These are phyloP conservation scores for Martiniozyma asiatica DNA, from an alignment of 1,139 yeast species.

Conservation along the genomic window DNA sequence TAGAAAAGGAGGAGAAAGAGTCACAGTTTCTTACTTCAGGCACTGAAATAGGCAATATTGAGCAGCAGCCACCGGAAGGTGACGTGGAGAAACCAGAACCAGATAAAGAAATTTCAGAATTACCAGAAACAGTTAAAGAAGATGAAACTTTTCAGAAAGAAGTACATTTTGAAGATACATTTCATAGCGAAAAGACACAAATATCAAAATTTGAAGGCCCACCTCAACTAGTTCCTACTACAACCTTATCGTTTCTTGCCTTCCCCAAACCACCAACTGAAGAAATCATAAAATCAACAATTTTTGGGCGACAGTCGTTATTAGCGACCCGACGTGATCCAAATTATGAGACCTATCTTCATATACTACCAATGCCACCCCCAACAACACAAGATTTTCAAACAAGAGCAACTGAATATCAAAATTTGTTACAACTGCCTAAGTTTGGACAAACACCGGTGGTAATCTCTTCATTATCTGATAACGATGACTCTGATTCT, in stretches of 20 bases:
- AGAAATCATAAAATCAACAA: constrained; percentile 30
- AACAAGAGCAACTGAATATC: constrained; percentile 30
- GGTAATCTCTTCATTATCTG: constrained; percentile 19
- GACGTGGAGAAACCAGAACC: constrained; percentile 8
- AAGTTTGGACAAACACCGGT: constrained; percentile 49
- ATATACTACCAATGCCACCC: constrained; percentile 32
- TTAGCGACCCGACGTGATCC: constrained; percentile 40
- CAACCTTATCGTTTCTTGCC: constrained; percentile 36
- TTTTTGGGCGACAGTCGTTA: constrained; percentile 52
- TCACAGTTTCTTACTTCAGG: too few relatives aligned
- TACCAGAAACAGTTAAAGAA: too few relatives aligned
- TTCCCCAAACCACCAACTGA: constrained; percentile 26
- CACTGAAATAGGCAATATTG: too few relatives aligned
- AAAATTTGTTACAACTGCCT: constrained; percentile 46
- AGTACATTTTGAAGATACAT: neutral
- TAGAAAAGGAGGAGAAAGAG: too few relatives aligned
- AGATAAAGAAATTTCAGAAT: neutral
- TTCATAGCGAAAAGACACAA: neutral
- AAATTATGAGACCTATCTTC: constrained; percentile 42
- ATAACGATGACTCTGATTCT: constrained; percentile 17
- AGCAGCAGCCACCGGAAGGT: neutral
- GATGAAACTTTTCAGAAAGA: too few relatives aligned
- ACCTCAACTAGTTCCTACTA: constrained; percentile 41
- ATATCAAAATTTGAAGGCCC: constrained; percentile 47
- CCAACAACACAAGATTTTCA: constrained; percentile 15